Base-by-base conservation (phyloP, 2,329 filamentous ascomycete genomes). In the Daldinia sp. region DNA sequence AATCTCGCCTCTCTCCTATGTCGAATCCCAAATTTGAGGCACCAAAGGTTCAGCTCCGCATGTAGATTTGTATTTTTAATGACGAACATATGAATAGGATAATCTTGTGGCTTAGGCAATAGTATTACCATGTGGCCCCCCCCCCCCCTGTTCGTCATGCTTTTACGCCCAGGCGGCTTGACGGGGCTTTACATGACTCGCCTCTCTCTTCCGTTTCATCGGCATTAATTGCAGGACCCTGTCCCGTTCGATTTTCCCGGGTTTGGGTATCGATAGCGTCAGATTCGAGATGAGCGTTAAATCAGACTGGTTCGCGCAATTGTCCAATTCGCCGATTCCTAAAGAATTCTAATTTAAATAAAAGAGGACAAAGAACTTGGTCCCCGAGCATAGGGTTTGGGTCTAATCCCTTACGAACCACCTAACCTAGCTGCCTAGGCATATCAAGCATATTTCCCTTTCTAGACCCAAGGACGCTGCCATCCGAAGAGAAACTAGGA, bases 211-310 rank as follows among this genome's bases (percentile, higher is more conserved):
- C 47, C 17, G 54, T 62, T 58, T 53, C 54, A 45, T 63, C 45
- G 45, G 35, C 15, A 27, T 59, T 63, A 52, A 63, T 59, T 63
- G 9, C 43, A 48, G 37, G 39, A 32, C 27, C 48, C 32, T 50
- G 17, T 48, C 45, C 45, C 30, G 39, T 50, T 25, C 15, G 47
- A 45, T 60, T 25, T 60, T 19, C 56, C 21, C 25, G 57, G 61
- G 39, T 57, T 39, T n/a, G 35, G 39, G 32, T 48, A 52, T 60
- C 51, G 45, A 56, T 51, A 52, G 51, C 51, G 45, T 61, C 34
- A 51, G 47, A 64, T 54, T 47, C 15, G 35, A 48, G 45, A 48
- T 48, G 45, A 29, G 30, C 21, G 25, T 19, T 25, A 48, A 15
- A 48, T 48, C 45, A 32, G 25, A 32, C 25, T 19, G 45, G 25